phyloP scores from a whole-genome alignment of 2,329 filamentous ascomycete genomes.

The Talaromyces rugulosus region DNA sequence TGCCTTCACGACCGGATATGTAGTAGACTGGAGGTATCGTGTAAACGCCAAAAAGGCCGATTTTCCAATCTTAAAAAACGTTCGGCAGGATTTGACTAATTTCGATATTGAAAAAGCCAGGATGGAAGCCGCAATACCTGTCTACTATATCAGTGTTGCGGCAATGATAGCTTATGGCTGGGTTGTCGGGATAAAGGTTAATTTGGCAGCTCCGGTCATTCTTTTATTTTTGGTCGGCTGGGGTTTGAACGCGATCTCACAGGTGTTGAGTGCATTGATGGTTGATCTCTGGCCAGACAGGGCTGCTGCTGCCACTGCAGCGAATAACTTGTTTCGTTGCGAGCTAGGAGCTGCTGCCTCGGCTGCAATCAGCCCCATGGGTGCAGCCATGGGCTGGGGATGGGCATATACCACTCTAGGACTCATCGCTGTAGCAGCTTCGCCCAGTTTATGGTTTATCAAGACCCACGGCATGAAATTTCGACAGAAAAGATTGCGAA shows the following conservation, averaged over 20 bases:
- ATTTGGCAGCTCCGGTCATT: conserved; percentile 32
- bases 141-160: background rate
- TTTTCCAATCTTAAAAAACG: conserved; percentile 29
- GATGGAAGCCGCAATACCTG: conserved; percentile 35
- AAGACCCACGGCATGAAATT: background rate
- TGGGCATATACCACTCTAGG: conserved; percentile 14
- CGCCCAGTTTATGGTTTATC: background rate
- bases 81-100: conserved; percentile 30
- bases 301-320: conserved; percentile 39
- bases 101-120: conserved; percentile 43
- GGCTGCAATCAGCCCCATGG: conserved; percentile 40
- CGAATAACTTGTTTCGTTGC: conserved; percentile 42
- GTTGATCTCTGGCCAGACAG: conserved; percentile 22
- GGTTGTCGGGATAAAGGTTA: conserved; percentile 30
- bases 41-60: conserved; percentile 27
- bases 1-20: conserved; percentile 32
- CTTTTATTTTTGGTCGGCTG: conserved; percentile 37
- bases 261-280: background rate
- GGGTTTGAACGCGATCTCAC: conserved; percentile 22
- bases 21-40: conserved; percentile 42
- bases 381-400: conserved; percentile 24
- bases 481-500: background rate
- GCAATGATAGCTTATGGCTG: conserved; percentile 37
- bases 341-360: conserved; percentile 40
- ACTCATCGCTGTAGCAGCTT: conserved; percentile 1